Percentiles rank a stretch among this genome's conserved stretches.
phyloP scores from a whole-genome alignment of 83 land plant genomes.

The Isoetes engelmannii region DNA sequence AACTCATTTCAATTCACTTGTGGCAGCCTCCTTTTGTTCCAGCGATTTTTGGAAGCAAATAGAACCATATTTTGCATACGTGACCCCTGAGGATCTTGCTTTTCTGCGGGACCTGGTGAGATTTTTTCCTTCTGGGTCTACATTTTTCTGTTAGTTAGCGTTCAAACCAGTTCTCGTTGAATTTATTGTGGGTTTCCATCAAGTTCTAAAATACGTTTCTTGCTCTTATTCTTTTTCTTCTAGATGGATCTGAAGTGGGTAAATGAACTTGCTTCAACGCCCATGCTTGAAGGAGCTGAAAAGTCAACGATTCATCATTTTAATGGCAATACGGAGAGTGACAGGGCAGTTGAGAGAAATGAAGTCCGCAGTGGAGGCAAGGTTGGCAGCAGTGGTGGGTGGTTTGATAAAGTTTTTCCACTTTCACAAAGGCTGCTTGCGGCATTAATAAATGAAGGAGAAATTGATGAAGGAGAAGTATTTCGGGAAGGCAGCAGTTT shows the following conservation, averaged over 20 bases:
- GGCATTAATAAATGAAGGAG: slow-evolving; percentile 73
- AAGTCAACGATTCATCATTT: neutral
- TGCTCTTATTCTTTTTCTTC: neutral
- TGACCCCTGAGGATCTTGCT: slow-evolving; percentile 41
- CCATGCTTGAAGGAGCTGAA: neutral
- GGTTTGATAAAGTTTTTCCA: slow-evolving; percentile 43
- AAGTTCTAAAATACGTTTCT: too few relatives aligned
- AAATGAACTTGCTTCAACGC: neutral
- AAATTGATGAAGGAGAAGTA: slow-evolving; percentile 23
- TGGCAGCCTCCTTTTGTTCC: slow-evolving; percentile 62
- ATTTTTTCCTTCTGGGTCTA: neutral
- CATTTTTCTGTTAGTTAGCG: neutral
- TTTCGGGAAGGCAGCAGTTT: slow-evolving; percentile 16
- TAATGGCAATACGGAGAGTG: slow-evolving; percentile 29
- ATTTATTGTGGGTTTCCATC: neutral
- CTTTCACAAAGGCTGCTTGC: slow-evolving; percentile 79
- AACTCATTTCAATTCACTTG: neutral
- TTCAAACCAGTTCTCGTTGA: neutral
- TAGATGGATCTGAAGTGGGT: neutral
- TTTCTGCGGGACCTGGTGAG: slow-evolving; percentile 48
- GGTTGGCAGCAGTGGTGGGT: slow-evolving; percentile 31
- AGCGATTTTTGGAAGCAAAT: slow-evolving; percentile 77
- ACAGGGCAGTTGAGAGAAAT: slow-evolving; percentile 13
- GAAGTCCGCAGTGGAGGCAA: slow-evolving; percentile 21
- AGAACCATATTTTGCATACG: slow-evolving; percentile 54